Base-by-base conservation (phyloP, 2,329 filamentous ascomycete genomes). In the Fusarium foetens region DNA sequence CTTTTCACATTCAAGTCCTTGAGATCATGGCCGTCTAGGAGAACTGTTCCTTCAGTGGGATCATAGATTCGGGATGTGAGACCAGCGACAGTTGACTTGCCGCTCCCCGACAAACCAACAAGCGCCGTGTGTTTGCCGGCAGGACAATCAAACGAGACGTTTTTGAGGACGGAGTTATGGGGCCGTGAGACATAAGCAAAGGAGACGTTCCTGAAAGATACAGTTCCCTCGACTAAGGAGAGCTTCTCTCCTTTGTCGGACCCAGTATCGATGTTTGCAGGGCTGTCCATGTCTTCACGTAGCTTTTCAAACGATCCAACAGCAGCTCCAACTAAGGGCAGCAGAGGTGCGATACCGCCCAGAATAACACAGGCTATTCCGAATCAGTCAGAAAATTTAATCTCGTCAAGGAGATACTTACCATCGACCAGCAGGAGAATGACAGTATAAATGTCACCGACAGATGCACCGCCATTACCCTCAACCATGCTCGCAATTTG, bases 391-490 rank as follows among this genome's bases (percentile, higher is more conserved):
- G n/a, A 17, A 25, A 14, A 11, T 25, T 31, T 8, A 23, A 9
- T 14, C 14, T 16, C 4, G 7, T 23, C 8, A 35, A 21, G 19
- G 5, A 19, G 27, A 66, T 27, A 68, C 81, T 70, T 79, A 84
- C 84, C 88, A 70, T 92, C 90, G 3, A 91, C 84, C 16, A 91
- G 87, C 35, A 92, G 81, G 58, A 91, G 89, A 17, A 91, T 88
- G 35, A 91, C 89, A 1, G 89, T 90, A 72, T 91, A 91, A 21
- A 90, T 83, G n/a, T 82, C 79, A 41, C 85, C 84, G 13, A 86
- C 81, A 1, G 82, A 83, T 8, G 81, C 80, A 31, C 76, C 69
- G 2, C 75, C 75, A 27, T 78, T 77, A 7, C 81, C 80, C 7
- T 79, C 77, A 12, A 83, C 79, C 4, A 82, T 78, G 11, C 81